Evolutionary conservation across 495 filamentous ascomycete species (phyloP).

Genomic region (Monascus purpureus): DNA sequence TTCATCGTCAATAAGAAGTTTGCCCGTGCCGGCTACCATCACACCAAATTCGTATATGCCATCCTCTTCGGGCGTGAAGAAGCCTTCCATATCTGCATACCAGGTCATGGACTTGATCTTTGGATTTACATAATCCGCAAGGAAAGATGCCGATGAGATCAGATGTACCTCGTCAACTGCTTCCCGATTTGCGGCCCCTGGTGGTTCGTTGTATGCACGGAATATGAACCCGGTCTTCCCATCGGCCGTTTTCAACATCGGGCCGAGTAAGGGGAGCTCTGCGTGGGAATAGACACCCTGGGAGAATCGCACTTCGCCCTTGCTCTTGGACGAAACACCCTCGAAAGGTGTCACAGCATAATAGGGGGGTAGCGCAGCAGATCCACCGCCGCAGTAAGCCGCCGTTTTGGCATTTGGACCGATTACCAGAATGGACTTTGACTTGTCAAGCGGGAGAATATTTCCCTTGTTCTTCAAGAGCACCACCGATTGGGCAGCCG

Average conservation of each 20-base stretch:
- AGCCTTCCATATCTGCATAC: conserved; percentile 50
- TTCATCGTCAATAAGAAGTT: conserved; percentile 52
- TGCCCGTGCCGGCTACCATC: conserved; percentile 61
- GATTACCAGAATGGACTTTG: conserved; percentile 56
- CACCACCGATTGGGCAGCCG: conserved; percentile 59
- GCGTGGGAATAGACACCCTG: conserved; percentile 48
- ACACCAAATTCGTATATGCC: conserved; percentile 65
- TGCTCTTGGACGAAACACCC: conserved; percentile 43
- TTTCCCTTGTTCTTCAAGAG: conserved; percentile 63
- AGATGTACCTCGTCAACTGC: conserved; percentile 41
- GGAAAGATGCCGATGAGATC: conserved; percentile 37
- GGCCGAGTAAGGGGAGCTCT: conserved; percentile 42
- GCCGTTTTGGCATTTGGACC: conserved; percentile 68
- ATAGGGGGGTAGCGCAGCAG: conserved; percentile 65
- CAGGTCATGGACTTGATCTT: conserved; percentile 37
- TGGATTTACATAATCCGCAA: conserved; percentile 50
- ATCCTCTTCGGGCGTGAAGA: conserved; percentile 41
- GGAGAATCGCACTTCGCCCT: conserved; percentile 27
- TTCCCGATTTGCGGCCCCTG: conserved; percentile 27
- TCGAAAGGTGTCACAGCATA: conserved; percentile 60
- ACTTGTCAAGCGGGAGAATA: conserved; percentile 49
- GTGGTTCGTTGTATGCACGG: conserved; percentile 44
- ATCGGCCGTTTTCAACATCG: conserved; percentile 30
- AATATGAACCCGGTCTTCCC: conserved; percentile 43
- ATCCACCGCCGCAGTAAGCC: conserved; percentile 69